phyloP scores from a whole-genome alignment of 2,329 filamentous ascomycete species.

The Botrytis elliptica region DNA sequence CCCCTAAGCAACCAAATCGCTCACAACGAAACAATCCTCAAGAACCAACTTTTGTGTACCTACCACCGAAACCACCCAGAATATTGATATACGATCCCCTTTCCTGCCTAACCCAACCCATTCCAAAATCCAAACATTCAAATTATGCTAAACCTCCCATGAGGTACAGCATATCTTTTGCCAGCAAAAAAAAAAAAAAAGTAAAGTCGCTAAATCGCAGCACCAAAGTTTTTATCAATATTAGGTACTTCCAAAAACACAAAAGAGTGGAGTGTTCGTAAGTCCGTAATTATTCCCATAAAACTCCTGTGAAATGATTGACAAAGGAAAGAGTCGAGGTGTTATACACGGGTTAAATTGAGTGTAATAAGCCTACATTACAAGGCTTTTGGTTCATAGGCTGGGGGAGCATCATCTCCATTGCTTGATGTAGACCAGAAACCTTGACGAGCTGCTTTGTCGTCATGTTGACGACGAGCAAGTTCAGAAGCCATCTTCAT shows the following conservation, averaged over 20 bases:
- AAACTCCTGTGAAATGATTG: background rate
- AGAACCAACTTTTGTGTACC: slow-evolving; percentile 17
- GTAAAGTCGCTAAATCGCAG: slow-evolving; percentile 18
- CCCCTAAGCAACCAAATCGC: background rate
- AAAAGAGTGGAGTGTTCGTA: slow-evolving; percentile 23
- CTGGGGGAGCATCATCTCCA: slow-evolving; percentile 57
- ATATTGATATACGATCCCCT: background rate
- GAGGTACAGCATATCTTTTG: slow-evolving; percentile 10
- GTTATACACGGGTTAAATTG: background rate
- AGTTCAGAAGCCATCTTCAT: slow-evolving; percentile 94
- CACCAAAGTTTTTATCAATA: slow-evolving; percentile 11
- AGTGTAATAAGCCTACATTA: slow-evolving; percentile 14
- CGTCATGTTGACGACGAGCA: slow-evolving; percentile 80
- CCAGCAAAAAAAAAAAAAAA: slow-evolving; percentile 8
- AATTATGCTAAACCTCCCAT: slow-evolving; percentile 18
- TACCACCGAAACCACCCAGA: background rate
- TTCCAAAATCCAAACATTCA: slow-evolving; percentile 5
- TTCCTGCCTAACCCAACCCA: background rate
- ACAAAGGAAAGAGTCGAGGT: slow-evolving; percentile 10
- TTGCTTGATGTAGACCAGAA: slow-evolving; percentile 43
- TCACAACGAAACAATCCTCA: background rate
- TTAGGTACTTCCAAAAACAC: slow-evolving; percentile 20
- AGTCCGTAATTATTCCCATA: background rate
- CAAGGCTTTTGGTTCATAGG: slow-evolving; percentile 50
- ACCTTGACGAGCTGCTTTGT: slow-evolving; percentile 58